Conservation (phyloP, 257 asterid genomes). For the Jacaranda mimosifolia region DNA sequence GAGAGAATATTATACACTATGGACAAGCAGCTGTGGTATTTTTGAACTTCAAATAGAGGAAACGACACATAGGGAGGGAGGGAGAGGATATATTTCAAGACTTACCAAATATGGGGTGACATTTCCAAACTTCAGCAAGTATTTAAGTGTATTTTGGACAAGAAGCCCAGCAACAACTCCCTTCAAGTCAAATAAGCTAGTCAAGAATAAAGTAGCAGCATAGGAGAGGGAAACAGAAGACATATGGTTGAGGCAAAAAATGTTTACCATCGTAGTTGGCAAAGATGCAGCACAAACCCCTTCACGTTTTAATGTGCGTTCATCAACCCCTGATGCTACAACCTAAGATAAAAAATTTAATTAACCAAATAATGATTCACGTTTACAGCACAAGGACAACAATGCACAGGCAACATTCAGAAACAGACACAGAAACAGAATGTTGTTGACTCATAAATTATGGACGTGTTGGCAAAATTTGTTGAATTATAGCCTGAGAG, state of each 20-base stretch:
- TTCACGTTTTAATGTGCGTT: conserved; percentile 95
- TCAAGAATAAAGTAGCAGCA: conserved; percentile 27
- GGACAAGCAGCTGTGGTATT: neutral
- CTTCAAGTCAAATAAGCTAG: conserved; percentile 51
- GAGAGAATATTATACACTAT: neutral
- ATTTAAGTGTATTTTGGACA: conserved; percentile 93
- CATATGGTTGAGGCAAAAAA: conserved; percentile 23
- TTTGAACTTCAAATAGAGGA: conserved; percentile 21
- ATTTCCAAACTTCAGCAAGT: conserved; percentile 86
- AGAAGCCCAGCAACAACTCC: conserved; percentile 98
- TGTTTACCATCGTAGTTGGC: conserved; percentile 95
- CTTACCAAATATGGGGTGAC: conserved; percentile 93
- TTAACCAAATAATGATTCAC: conserved; percentile 20
- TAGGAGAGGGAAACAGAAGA: neutral
- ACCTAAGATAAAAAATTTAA: conserved; percentile 55
- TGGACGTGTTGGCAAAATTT: conserved; percentile 7
- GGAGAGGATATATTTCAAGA: conserved; percentile 1
- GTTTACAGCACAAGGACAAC: conserved; percentile 23
- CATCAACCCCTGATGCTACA: conserved; percentile 98
- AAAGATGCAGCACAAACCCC: conserved; percentile 99
- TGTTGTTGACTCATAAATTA: conserved; percentile 28
- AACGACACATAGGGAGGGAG: neutral
- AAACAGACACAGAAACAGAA: conserved; percentile 14
- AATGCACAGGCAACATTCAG: conserved; percentile 13
- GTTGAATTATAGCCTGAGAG: conserved; percentile 2